These are phyloP conservation scores for Papiliotrema nemorosa DNA, from an alignment of 1,284 basidiomycete genomes.

Conservation along the genomic window DNA sequence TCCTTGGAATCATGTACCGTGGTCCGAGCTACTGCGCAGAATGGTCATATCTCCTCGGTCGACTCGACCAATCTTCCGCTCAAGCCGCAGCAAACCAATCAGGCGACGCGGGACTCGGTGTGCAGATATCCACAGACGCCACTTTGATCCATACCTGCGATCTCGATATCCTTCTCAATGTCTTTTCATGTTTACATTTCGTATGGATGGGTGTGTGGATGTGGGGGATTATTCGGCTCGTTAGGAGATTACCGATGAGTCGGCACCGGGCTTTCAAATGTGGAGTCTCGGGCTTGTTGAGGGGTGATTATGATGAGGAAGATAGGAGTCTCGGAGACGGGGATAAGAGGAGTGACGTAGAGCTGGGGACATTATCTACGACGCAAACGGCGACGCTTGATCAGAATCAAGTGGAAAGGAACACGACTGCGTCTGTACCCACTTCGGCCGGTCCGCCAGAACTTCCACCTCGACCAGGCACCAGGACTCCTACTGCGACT, in stretches of 20 bases:
- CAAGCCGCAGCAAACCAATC: not conserved
- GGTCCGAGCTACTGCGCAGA: not conserved
- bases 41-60: not conserved
- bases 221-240: not conserved
- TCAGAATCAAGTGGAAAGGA: not conserved
- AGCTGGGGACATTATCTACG: not conserved
- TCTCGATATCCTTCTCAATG: not conserved
- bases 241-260: not conserved
- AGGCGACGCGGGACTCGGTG: not conserved
- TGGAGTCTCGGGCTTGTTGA: not conserved
- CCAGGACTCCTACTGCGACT: too few relatives aligned
- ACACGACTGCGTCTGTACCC: not conserved
- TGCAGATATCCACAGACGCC: not conserved
- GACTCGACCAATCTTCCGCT: too few relatives aligned
- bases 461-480: not conserved
- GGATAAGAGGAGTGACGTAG: not conserved
- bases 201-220: not conserved
- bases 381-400: not conserved
- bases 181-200: not conserved
- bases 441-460: not conserved
- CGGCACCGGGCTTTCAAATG: not conserved
- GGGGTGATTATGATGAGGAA: not conserved
- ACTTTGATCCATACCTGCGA: not conserved
- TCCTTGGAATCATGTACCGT: not conserved
- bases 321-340: not conserved